phyloP scores from a whole-genome alignment of 768 basidiomycete species.

The Collybia mongolica region DNA sequence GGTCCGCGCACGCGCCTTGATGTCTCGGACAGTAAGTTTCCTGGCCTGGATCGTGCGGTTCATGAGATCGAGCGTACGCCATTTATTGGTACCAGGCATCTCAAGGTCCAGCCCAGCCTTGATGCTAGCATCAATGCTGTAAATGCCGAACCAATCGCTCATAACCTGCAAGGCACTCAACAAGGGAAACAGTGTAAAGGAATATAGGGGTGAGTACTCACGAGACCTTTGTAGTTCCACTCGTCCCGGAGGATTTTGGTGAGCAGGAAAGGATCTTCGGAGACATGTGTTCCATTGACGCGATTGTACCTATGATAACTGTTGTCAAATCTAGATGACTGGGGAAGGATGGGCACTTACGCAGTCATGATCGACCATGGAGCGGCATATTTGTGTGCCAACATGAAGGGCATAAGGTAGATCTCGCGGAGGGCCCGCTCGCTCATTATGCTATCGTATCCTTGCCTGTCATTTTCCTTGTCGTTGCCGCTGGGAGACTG shows the following conservation, averaged over 20 bases:
- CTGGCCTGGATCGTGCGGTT: conserved; percentile 57
- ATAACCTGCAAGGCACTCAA: conserved; percentile 47
- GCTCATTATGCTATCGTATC: conserved; percentile 63
- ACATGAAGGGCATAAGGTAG: conserved; percentile 75
- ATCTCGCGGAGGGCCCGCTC: conserved; percentile 71
- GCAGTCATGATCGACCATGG: conserved; percentile 76
- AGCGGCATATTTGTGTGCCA: conserved; percentile 62
- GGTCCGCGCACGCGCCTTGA: conserved; percentile 65
- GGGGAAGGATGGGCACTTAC: conserved; percentile 33
- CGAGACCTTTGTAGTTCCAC: conserved; percentile 71
- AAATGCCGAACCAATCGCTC: conserved; percentile 85
- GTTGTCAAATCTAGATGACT: conserved; percentile 1
- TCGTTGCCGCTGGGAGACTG: conserved; percentile 59
- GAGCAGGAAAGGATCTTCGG: conserved; percentile 62
- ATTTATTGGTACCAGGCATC: conserved; percentile 77
- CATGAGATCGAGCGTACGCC: conserved; percentile 70
- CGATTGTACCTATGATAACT: conserved; percentile 56
- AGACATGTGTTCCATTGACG: conserved; percentile 72
- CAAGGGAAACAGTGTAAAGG: neutral
- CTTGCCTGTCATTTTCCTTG: conserved; percentile 76
- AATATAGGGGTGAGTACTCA: conserved; percentile 15
- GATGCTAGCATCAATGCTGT: conserved; percentile 59
- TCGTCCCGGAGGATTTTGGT: conserved; percentile 62
- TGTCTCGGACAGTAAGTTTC: conserved; percentile 62
- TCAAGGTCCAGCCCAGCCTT: conserved; percentile 83